A percentile compares a stretch with the other conserved stretches of the same genome.
Evolutionary conservation across 2,329 filamentous ascomycete genomes (phyloP).

Genomic region (Trichoderma breve): DNA sequence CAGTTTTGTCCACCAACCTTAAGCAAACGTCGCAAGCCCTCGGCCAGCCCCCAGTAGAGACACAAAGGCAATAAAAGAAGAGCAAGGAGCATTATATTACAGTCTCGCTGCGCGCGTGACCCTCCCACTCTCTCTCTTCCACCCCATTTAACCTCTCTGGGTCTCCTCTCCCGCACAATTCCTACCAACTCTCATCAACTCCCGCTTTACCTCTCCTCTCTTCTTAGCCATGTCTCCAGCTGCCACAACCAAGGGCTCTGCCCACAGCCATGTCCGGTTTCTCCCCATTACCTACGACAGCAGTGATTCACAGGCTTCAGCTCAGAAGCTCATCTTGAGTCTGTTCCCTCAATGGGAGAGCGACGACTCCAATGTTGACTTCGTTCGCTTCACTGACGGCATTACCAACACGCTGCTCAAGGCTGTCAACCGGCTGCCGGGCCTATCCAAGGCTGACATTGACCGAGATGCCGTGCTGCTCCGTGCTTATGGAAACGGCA

Average conservation of each 20-base stretch:
- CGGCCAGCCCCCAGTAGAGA: background rate
- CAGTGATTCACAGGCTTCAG: constrained; percentile 73
- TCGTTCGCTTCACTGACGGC: constrained; percentile 91
- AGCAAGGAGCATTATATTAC: background rate
- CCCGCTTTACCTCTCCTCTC: background rate
- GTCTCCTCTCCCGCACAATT: background rate
- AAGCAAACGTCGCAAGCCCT: background rate
- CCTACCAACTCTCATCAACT: background rate
- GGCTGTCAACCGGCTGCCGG: constrained; percentile 65
- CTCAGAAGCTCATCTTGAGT: constrained; percentile 72
- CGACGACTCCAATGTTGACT: constrained; percentile 71
- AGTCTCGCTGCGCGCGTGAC: background rate
- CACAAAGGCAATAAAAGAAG: background rate
- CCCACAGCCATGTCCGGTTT: constrained; percentile 51
- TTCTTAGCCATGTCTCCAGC: constrained; percentile 36
- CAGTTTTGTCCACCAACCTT: background rate
- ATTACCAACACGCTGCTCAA: constrained; percentile 94
- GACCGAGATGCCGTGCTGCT: constrained; percentile 85
- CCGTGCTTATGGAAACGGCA: constrained; percentile 90
- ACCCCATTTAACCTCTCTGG: background rate
- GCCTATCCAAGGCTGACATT: constrained; percentile 67
- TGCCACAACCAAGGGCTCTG: constrained; percentile 29
- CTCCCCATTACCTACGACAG: constrained; percentile 79
- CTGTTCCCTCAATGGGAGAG: constrained; percentile 81
- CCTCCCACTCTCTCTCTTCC: background rate